Evolutionary conservation across 73 alveolate species (phyloP).

Genomic region (Tetrahymena thermophila): DNA sequence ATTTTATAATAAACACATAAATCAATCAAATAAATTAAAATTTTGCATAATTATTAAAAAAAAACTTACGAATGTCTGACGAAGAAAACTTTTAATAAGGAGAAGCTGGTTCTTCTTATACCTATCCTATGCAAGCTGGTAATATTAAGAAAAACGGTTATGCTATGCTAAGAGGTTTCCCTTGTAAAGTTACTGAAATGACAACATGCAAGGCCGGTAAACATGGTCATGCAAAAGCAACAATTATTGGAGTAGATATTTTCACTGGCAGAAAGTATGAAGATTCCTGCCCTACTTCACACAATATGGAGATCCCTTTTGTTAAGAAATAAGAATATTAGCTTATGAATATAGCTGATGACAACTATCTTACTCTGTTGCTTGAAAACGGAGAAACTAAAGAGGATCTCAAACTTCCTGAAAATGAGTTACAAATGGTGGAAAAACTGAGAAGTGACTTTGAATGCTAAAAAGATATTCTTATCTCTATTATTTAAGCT

Average conservation of each 20-base stretch:
- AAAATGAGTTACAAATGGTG: constrained; percentile 60
- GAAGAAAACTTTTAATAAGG: constrained; percentile 69
- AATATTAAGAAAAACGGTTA: constrained; percentile 69
- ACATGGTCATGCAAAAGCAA: constrained; percentile 93
- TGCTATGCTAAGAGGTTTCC: constrained; percentile 74
- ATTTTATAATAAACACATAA: too few relatives aligned
- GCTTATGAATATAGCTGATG: constrained; percentile 67
- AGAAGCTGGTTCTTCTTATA: constrained; percentile 77
- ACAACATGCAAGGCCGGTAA: constrained; percentile 84
- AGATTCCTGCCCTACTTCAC: constrained; percentile 84
- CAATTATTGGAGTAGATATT: constrained; percentile 82
- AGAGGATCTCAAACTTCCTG: constrained; percentile 86
- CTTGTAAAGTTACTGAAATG: constrained; percentile 74
- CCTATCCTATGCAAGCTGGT: constrained; percentile 70
- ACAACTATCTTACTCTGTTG: constrained; percentile 67
- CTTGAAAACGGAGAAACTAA: constrained; percentile 73
- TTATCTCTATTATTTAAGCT: constrained; percentile 71
- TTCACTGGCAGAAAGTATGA: constrained; percentile 76
- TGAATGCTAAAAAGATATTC: constrained; percentile 66
- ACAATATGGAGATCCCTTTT: constrained; percentile 82
- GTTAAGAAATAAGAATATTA: constrained; percentile 72
- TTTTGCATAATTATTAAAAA: too few relatives aligned
- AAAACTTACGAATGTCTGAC: background rate
- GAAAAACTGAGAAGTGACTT: constrained; percentile 52
- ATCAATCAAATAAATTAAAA: too few relatives aligned